These are phyloP conservation scores for Aquilaria malaccensis DNA, from an alignment of 345 rosid genomes.

Conservation along the genomic window DNA sequence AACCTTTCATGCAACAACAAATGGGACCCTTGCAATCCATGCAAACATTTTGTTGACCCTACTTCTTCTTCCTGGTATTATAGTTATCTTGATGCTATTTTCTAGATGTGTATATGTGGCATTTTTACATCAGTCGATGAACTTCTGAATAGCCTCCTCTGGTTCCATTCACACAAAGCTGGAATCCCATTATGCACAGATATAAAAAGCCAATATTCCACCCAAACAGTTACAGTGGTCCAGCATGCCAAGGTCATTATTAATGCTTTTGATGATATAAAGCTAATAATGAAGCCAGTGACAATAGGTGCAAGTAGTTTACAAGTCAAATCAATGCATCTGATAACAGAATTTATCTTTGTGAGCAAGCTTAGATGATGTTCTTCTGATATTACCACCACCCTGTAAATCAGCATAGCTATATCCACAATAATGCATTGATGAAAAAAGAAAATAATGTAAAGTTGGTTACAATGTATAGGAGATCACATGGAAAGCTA, in stretches of 20 bases:
- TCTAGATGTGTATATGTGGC: conserved; percentile 9
- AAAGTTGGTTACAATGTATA: no score
- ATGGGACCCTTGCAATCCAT: conserved; percentile 35
- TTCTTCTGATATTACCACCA: conserved; percentile 74
- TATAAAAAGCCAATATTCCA: conserved; percentile 69
- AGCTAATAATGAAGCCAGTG: conserved; percentile 75
- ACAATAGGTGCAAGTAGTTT: conserved; percentile 79
- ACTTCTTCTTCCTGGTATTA: conserved; percentile 7
- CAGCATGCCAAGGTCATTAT: conserved; percentile 55
- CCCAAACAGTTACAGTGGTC: conserved; percentile 52
- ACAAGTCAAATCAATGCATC: conserved; percentile 73
- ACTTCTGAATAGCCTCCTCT: conserved; percentile 32
- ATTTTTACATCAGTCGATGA: conserved; percentile 7
- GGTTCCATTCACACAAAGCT: conserved; percentile 38
- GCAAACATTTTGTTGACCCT: conserved; percentile 21
- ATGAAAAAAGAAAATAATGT: not conserved
- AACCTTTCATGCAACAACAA: conserved; percentile 55
- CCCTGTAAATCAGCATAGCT: conserved; percentile 32
- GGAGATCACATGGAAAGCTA: no score
- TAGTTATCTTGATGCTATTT: not conserved
- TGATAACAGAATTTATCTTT: conserved; percentile 56
- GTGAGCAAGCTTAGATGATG: conserved; percentile 44
- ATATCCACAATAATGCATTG: no score
- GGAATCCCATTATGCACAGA: conserved; percentile 63
- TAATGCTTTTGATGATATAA: conserved; percentile 63